Evolutionary conservation across 257 asterid genomes (phyloP), one percentile per base, ranked within the genome.

Genomic region (Solanum appendiculatum): DNA sequence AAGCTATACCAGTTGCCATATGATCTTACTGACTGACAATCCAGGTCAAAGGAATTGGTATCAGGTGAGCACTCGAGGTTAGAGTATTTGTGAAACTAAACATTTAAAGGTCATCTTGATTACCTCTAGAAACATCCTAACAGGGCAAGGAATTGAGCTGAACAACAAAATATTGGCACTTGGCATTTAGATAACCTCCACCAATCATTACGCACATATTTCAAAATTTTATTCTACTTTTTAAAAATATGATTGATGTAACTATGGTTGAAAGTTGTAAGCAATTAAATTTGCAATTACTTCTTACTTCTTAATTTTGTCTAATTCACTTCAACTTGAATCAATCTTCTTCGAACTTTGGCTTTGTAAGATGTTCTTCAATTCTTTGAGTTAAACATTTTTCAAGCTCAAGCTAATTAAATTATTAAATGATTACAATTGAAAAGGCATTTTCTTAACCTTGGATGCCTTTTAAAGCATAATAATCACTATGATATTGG

Each of bases 1-100:
- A 89, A 86, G 98, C 97, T 87, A 93, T 86, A 83, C 94, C 87
- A 63, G 95, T 86, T 60, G 98, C 94, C 99, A 97, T 97, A 86
- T 37, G 60, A 86, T 39, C 20, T 80, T 34, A 88, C 97, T 90
- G 94, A 87, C 37, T 83, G 84, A 84, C 66, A 74, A 21, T 82
- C 63, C 15, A 81, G 51, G 51, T 44, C 66, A 20, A 39, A 83
- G 82, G 27, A 75, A 58, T 39, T 39, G 63, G 21, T 75, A 80
- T 63, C 85, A 48, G 85, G 9, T 46, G 18, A 5, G 84, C 40
- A 46, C 66, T 29, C 85, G 3, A 80, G 40, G 66, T 80, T 46
- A 78, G 27, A 44, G 23, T 44, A 48, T 46, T 29, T 9, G 20
- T 81, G 68, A 80, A 80, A 48, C 42, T 81, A 27, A 48, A 81